Evolutionary conservation across 1,139 yeast genomes (phyloP).

Genomic region (Saccharomyces hybrid): DNA sequence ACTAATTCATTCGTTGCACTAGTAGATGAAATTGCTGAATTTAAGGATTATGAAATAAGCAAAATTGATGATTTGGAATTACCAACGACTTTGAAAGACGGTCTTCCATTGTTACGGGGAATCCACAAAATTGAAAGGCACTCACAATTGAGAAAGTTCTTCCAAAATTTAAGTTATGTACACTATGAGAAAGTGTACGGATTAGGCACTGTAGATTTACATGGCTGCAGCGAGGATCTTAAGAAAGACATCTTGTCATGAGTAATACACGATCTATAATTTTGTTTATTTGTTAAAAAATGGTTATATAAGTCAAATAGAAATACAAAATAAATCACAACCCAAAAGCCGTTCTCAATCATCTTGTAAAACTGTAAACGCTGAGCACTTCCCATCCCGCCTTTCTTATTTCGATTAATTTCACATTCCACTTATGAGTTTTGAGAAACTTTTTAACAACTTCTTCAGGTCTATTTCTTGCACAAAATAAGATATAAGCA

Average conservation of each 20-base stretch:
- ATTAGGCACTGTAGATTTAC: conserved; percentile 43
- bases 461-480: conserved; percentile 67
- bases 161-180: conserved; percentile 60
- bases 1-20: conserved; percentile 35
- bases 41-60: conserved; percentile 32
- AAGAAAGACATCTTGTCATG: conserved; percentile 44
- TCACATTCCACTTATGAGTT: conserved; percentile 48
- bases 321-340: background rate
- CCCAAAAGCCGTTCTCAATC: background rate
- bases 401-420: conserved; percentile 50
- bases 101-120: conserved; percentile 43
- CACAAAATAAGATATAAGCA: conserved; percentile 82
- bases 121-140: conserved; percentile 39
- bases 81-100: conserved; percentile 41
- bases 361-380: conserved; percentile 39
- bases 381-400: conserved; percentile 97
- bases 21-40: conserved; percentile 43
- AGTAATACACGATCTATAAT: background rate
- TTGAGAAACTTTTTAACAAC: conserved; percentile 45
- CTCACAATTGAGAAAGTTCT: conserved; percentile 48
- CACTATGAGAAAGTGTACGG: conserved; percentile 69
- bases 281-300: background rate
- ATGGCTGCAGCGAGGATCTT: conserved; percentile 47
- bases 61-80: conserved; percentile 15
- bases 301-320: background rate